Conservation (phyloP, 352 stramenopile genomes). For the Phytophthora chlamydospora region DNA sequence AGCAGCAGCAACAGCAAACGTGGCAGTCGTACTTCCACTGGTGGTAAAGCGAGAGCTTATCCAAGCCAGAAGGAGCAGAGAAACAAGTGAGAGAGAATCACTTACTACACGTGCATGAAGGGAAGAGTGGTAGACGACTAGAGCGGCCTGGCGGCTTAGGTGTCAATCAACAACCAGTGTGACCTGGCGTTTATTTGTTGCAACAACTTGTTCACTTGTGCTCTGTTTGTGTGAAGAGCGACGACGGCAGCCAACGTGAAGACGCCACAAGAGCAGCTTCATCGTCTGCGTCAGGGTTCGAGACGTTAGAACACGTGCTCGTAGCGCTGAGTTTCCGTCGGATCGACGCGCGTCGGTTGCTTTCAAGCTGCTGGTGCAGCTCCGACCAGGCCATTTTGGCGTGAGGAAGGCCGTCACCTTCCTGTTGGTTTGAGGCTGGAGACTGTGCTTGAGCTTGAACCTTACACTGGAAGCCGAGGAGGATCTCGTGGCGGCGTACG, state of each 20-base stretch:
- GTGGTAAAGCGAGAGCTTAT: constrained; percentile 25
- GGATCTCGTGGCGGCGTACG: constrained; percentile 64
- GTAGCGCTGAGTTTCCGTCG: background rate
- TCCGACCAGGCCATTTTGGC: constrained; percentile 42
- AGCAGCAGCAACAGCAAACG: background rate
- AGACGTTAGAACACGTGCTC: constrained; percentile 12
- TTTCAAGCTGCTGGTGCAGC: constrained; percentile 47
- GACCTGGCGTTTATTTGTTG: constrained; percentile 34
- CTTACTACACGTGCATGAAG: constrained; percentile 11
- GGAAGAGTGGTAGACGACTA: constrained; percentile 23
- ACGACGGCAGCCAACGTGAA: constrained; percentile 54
- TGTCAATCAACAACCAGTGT: constrained; percentile 31
- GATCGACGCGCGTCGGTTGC: constrained; percentile 18
- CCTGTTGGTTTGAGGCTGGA: constrained; percentile 8
- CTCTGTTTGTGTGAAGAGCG: constrained; percentile 10
- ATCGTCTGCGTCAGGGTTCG: constrained; percentile 1
- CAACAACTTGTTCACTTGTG: constrained; percentile 4
- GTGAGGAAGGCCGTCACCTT: background rate
- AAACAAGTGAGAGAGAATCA: constrained; percentile 31
- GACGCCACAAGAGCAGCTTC: constrained; percentile 49
- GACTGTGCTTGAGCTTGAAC: constrained; percentile 13
- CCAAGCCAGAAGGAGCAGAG: constrained; percentile 9
- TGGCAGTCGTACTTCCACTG: constrained; percentile 24
- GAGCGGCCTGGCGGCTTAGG: constrained; percentile 8
- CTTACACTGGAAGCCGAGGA: constrained; percentile 50